Evolutionary conservation across 2,329 filamentous ascomycete species (phyloP).

Genomic region (Hypoxylon sp.): DNA sequence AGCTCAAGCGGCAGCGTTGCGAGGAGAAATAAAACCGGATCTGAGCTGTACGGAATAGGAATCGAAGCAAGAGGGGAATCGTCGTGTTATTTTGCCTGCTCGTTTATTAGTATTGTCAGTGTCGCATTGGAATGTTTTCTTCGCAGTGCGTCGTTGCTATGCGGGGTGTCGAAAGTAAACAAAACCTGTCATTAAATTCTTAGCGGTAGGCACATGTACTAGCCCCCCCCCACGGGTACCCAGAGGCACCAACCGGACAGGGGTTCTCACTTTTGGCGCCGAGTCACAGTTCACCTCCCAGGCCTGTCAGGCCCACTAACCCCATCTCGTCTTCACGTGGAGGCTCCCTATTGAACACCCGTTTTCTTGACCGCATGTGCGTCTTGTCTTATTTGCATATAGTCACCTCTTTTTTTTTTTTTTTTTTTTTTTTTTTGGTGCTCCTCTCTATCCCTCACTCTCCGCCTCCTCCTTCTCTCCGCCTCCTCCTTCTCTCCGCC

Average conservation of each 20-base stretch:
- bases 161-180: conserved; percentile 44
- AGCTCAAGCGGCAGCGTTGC: background rate
- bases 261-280: conserved; percentile 15
- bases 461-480: no score
- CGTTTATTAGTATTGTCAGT: conserved; percentile 1
- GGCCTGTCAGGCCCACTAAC: conserved; percentile 16
- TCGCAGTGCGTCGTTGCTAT: conserved; percentile 36
- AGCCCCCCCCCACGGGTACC: background rate
- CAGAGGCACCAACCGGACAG: conserved; percentile 4
- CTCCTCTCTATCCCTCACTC: no score
- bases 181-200: conserved; percentile 34
- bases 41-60: background rate
- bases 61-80: background rate
- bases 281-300: conserved; percentile 18
- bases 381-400: background rate
- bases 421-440: background rate
- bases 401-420: background rate
- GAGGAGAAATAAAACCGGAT: background rate
- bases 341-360: conserved; percentile 31
- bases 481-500: no score
- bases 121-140: conserved; percentile 16
- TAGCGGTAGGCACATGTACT: no score
- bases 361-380: conserved; percentile 29
- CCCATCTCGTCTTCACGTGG: conserved; percentile 27
- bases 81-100: background rate